Percentiles rank a stretch among this genome's conserved stretches.
Evolutionary conservation across 441 rosid species (phyloP).

Genomic region (Adansonia grandidieri): DNA sequence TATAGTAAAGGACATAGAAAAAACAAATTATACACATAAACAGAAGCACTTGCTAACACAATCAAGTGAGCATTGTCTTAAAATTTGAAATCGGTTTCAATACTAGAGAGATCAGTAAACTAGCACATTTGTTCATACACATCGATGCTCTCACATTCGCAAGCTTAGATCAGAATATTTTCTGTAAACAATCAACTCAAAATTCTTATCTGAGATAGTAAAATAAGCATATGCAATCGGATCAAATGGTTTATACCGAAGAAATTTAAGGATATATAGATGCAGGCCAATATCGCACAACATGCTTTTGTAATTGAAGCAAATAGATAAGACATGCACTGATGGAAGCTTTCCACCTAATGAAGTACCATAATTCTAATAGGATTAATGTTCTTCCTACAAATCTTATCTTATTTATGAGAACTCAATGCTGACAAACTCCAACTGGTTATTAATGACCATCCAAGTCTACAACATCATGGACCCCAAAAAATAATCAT

Average conservation of each 20-base stretch:
- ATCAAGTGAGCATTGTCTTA: too few species aligned
- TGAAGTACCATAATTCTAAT: background rate
- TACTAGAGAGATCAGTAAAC: too few species aligned
- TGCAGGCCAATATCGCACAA: background rate
- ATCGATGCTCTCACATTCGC: too few species aligned
- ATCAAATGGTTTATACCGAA: background rate
- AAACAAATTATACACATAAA: too few species aligned
- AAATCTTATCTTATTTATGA: slow-evolving; percentile 17
- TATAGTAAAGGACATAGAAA: too few species aligned
- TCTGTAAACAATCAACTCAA: background rate
- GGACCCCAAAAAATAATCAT: slow-evolving; percentile 33
- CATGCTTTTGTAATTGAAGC: background rate
- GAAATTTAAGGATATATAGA: background rate
- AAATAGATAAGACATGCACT: background rate
- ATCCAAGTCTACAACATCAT: slow-evolving; percentile 17
- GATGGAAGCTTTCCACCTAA: slow-evolving; percentile 4
- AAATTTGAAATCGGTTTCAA: too few species aligned
- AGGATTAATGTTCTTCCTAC: slow-evolving; percentile 5
- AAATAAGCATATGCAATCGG: background rate
- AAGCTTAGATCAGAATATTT: too few species aligned
- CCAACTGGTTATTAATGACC: background rate
- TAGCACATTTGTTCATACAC: too few species aligned
- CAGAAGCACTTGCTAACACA: too few species aligned
- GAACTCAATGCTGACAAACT: slow-evolving; percentile 17
- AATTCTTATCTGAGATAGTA: background rate